Evolutionary conservation across 2,329 filamentous ascomycete genomes (phyloP), one percentile per base, ranked within the genome.

Genomic region (Cladophialophora exuberans): DNA sequence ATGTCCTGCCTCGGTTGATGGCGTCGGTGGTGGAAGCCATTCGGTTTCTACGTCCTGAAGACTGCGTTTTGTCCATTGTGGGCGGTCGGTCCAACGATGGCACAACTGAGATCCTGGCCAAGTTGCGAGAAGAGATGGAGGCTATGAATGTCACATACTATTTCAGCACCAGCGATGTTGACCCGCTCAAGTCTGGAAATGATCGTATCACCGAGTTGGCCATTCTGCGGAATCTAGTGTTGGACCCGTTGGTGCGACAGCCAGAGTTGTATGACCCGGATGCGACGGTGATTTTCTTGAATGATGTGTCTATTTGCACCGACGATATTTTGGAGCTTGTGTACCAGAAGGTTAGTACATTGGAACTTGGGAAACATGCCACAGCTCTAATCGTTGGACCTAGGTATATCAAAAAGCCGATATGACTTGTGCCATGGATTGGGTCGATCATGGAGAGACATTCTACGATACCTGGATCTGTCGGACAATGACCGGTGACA

Each of bases 371-470:
- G n/a, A n/a, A n/a, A n/a, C n/a, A n/a, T 6, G 18, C 22, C 22
- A 2, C 6, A 15, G 35, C 15, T 10, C 35, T 39, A 39, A 39
- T 20, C 9, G 7, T 39, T 39, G 2, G 1, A 26, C 0, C 17
- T 20, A 49, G 46, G 35, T 56, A 4, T 62, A 58, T 4, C 78
- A 79, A 38, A 67, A 64, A 2, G 82, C 81, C 6, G 76, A 81
- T 62, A 83, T 83, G 77, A 78, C 75, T 0, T 86, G 82, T 61
- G 80, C 72, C 7, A 79, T 85, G 75, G 82, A 85, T 65, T 85
- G 82, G 81, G 76, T 72, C 0, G 76, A 76, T 0, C 47, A 49
- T 0, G 67, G 77, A 2, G 76, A 77, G 0, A 78, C 74, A 0
- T 85, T 84, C 62, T 83, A 83, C 64, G 81, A 84, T 54, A 72